Conservation (phyloP, 2,329 filamentous ascomycete genomes). For the Cordyceps tenuipes region DNA sequence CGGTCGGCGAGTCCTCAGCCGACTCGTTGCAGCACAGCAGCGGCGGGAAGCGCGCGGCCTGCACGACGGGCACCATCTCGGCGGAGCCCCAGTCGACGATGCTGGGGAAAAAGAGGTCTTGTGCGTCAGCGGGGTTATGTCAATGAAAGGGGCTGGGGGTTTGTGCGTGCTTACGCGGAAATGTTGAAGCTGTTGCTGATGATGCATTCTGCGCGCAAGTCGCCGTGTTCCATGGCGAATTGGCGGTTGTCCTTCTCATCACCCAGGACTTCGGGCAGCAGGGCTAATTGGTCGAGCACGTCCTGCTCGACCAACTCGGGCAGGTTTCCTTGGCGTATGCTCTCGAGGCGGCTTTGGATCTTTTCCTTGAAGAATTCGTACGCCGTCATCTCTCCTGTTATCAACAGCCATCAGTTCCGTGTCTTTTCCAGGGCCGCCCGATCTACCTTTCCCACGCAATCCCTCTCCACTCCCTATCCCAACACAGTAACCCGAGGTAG, state of each 20-base stretch:
- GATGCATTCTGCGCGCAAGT: background rate
- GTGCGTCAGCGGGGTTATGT: background rate
- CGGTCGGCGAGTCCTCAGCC: background rate
- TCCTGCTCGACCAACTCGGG: background rate
- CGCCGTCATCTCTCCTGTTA: background rate
- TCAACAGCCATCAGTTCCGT: background rate
- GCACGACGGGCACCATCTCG: background rate
- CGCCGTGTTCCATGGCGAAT: background rate
- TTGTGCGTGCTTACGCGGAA: background rate
- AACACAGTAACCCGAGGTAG: background rate
- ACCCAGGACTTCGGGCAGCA: background rate
- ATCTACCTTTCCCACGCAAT: background rate
- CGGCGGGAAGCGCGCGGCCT: background rate
- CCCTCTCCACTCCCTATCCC: background rate
- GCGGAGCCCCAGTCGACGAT: slow-evolving; percentile 1
- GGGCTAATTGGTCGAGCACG: background rate
- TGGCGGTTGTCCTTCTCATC: background rate
- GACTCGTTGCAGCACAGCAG: background rate
- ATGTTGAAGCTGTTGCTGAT: background rate
- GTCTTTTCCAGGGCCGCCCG: background rate
- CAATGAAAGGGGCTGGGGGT: background rate
- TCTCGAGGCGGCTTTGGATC: background rate
- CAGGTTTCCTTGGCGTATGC: background rate
- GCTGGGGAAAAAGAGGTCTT: background rate
- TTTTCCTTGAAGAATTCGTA: background rate